Conservation (phyloP, 257 asterid species). For the Lantana camara region DNA sequence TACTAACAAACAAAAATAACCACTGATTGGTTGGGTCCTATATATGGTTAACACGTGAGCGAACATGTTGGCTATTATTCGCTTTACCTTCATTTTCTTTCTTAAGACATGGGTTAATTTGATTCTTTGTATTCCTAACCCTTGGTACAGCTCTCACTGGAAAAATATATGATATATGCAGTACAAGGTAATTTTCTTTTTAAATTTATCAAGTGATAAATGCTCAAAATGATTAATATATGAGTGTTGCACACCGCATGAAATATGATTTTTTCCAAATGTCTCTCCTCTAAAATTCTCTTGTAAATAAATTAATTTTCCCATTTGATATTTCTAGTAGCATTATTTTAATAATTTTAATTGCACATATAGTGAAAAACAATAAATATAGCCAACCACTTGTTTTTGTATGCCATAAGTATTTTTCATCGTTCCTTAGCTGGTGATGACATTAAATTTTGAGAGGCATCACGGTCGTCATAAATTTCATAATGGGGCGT, state of each 20-base stretch:
- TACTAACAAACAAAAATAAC: no score
- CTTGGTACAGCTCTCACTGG: no score
- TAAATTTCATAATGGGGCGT: constrained; percentile 33
- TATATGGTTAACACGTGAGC: constrained; percentile 31
- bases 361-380: constrained; percentile 12
- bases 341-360: background rate
- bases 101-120: background rate
- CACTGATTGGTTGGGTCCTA: constrained; percentile 32
- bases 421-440: constrained; percentile 31
- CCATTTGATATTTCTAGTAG: no score
- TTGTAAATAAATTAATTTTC: no score
- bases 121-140: no score
- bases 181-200: no score
- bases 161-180: no score
- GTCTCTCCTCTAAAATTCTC: no score
- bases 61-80: background rate
- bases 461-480: constrained; percentile 36
- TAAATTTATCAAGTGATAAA: no score
- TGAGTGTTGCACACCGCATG: no score
- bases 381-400: constrained; percentile 38
- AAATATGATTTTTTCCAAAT: no score
- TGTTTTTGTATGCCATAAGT: constrained; percentile 12
- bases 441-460: constrained; percentile 29
- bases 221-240: no score
- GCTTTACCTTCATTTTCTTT: background rate